Percentiles rank a stretch among this genome's conserved stretches.
Conservation (phyloP, 2,329 filamentous ascomycete species). For the Epicoccum sorghinum region DNA sequence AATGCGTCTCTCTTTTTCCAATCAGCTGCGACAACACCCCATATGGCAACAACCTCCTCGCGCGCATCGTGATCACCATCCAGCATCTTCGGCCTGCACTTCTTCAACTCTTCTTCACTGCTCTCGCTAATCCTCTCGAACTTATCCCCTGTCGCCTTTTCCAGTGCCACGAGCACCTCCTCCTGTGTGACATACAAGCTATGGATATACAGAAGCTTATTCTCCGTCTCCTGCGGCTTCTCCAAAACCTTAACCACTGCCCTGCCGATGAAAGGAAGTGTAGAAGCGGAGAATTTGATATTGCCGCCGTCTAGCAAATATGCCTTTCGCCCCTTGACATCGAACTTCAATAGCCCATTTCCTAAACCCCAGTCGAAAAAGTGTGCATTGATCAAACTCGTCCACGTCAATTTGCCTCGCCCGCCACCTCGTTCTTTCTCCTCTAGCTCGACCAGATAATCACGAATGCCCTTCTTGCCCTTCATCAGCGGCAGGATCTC, state of each 20-base stretch:
- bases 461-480: constrained; percentile 53
- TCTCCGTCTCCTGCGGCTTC: constrained; percentile 55
- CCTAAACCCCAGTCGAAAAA: constrained; percentile 67
- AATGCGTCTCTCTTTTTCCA: constrained; percentile 41
- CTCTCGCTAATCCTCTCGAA: constrained; percentile 56
- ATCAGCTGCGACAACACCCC: constrained; percentile 44
- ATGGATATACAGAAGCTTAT: constrained; percentile 64
- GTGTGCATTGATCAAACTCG: constrained; percentile 62
- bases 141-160: constrained; percentile 59
- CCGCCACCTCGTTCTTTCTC: constrained; percentile 46
- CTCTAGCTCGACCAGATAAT: constrained; percentile 57
- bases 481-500: constrained; percentile 60
- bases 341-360: constrained; percentile 59
- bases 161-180: constrained; percentile 61
- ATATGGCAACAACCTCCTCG: constrained; percentile 43
- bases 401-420: constrained; percentile 60
- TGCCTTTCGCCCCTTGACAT: constrained; percentile 57
- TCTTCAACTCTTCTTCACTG: constrained; percentile 37
- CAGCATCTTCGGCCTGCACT: constrained; percentile 41
- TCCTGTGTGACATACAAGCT: constrained; percentile 65
- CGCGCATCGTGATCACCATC: constrained; percentile 37
- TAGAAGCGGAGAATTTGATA: constrained; percentile 60
- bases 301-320: constrained; percentile 65
- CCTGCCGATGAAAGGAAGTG: constrained; percentile 58
- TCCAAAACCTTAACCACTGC: constrained; percentile 61